Conservation (phyloP, 306 rosid species). For the Trichosanthes cucumerina region DNA sequence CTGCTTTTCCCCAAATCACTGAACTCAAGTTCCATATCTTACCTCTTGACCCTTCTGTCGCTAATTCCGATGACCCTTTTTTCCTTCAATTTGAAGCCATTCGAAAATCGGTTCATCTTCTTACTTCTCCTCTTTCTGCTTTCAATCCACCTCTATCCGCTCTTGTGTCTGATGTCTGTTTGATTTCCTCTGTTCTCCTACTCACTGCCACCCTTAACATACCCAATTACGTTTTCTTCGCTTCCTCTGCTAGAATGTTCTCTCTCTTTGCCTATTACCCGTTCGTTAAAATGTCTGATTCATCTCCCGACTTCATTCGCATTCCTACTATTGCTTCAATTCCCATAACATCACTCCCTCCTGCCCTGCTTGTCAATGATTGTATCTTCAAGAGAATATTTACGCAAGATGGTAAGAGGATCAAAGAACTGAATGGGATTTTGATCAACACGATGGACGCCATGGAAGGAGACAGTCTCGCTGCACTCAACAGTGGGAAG, state of each 20-base stretch:
- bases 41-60: conserved; percentile 4
- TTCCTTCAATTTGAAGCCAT: conserved; percentile 23
- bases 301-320: background rate
- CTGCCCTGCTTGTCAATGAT: conserved; percentile 11
- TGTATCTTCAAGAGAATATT: conserved; percentile 9
- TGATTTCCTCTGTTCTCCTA: conserved; percentile 25
- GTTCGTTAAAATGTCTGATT: background rate
- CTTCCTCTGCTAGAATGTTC: conserved; percentile 36
- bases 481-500: conserved; percentile 24
- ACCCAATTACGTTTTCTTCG: conserved; percentile 29
- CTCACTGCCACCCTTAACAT: conserved; percentile 18
- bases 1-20: conserved; percentile 26
- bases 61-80: conserved; percentile 31
- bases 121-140: conserved; percentile 27
- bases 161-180: conserved; percentile 26
- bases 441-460: conserved; percentile 33
- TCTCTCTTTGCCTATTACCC: conserved; percentile 29
- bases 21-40: conserved; percentile 14
- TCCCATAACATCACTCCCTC: conserved; percentile 38
- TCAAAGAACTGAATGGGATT: conserved; percentile 26
- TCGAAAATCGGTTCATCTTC: conserved; percentile 36
- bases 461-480: conserved; percentile 20
- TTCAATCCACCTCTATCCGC: conserved; percentile 39
- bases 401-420: conserved; percentile 20
- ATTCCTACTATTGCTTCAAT: conserved; percentile 28